Evolutionary conservation across 805 yeast genomes (phyloP), one percentile per base, ranked within the genome.

Genomic region (Yueomyces sp.): DNA sequence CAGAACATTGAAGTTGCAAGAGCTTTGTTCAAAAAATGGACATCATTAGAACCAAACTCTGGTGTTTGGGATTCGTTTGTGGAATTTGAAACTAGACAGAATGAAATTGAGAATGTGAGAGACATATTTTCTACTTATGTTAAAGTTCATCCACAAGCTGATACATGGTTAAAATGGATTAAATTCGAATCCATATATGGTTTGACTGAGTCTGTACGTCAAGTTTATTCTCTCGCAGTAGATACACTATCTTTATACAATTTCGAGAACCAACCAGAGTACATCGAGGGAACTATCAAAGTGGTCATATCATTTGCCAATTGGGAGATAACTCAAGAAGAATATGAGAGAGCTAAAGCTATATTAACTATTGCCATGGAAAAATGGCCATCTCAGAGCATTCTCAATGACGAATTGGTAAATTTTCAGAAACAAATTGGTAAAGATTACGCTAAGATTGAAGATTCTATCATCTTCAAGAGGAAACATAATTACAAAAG

Each of bases 1-100:
- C 79, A 77, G 37, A 77, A 85, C 54, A 63, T 75, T 37, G 57
- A 65, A 4, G 79, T 80, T 5, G 81, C 81, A 2, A 63, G 94
- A 42, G 60, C 63, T 11, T 68, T 90, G 5, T 88, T 81, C 60
- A 77, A 79, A 46, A 69, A 81, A 45, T 90, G 98, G 98, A 64
- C 83, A 42, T 64, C 67, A 28, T 83, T 94, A 86, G 76, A 75
- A 48, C 95, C 95, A 0, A 66, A 65, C 8, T 47, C 58, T 2
- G 64, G 70, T 9, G 92, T 84, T 0, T 88, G 94, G 92, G 73
- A 70, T 42, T 74, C 88, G 3, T 88, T 73, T 54, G 65, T 85
- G 28, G 74, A 74, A 43, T 79, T 86, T 63, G 95, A 85, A 57
- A 72, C 66, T 42, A 65, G 95, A 42, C 79, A 82, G 52, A 70